A percentile compares a stretch with the other conserved stretches of the same genome.
These are phyloP conservation scores for Tulasnella calospora DNA, from an alignment of 768 basidiomycete species.

Conservation along the genomic window DNA sequence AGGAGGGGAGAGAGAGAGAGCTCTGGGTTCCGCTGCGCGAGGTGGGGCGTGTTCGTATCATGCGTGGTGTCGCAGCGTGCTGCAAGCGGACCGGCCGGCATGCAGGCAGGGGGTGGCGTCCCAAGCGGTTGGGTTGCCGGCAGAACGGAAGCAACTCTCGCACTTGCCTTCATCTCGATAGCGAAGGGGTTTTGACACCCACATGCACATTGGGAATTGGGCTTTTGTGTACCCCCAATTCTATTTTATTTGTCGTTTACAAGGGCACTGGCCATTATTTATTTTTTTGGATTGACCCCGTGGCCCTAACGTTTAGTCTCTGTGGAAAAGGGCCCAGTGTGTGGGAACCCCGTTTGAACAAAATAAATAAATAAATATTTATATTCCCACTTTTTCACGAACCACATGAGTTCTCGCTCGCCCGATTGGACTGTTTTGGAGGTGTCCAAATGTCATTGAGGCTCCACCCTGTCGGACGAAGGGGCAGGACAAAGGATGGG, in stretches of 20 bases:
- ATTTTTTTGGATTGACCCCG: not conserved
- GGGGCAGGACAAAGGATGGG: not conserved
- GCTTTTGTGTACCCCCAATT: not conserved
- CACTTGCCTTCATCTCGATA: not conserved
- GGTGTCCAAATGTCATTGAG: not conserved
- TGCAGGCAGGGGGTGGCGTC: conserved; percentile 4
- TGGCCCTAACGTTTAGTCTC: not conserved
- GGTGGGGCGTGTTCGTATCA: not conserved
- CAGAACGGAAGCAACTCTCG: conserved; percentile 4
- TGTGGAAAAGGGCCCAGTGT: not conserved
- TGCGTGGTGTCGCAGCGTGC: not conserved
- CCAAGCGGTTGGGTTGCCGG: not conserved
- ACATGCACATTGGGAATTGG: not conserved
- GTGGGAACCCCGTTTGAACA: not conserved
- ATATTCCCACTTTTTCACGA: not conserved
- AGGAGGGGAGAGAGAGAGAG: not conserved
- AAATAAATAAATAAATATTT: not conserved
- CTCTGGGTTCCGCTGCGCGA: not conserved
- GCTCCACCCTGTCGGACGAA: not conserved
- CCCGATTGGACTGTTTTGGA: not conserved
- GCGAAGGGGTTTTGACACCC: not conserved
- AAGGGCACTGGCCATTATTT: not conserved
- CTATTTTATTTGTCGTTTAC: not conserved
- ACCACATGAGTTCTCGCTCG: not conserved
- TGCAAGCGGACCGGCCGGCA: not conserved